Percentiles rank a stretch among this genome's conserved stretches.
These are phyloP conservation scores for Botrytis sinoallii DNA, from an alignment of 2,329 filamentous ascomycete genomes.

Conservation along the genomic window DNA sequence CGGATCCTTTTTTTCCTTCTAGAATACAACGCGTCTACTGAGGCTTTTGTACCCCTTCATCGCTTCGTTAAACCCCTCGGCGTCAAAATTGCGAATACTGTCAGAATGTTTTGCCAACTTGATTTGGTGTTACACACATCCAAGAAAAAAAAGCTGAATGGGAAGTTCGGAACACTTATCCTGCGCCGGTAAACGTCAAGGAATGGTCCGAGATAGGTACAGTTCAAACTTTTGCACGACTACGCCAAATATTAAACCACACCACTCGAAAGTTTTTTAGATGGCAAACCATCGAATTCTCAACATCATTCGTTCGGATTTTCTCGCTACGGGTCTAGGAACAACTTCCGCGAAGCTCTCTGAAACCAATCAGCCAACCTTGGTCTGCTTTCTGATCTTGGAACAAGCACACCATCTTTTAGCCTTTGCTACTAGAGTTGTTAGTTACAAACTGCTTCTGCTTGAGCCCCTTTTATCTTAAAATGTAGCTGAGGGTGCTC, in stretches of 20 bases:
- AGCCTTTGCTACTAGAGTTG: neutral
- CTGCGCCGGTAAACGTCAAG: slow-evolving; percentile 1
- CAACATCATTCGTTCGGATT: slow-evolving; percentile 5
- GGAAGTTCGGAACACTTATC: slow-evolving; percentile 3
- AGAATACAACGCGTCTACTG: neutral
- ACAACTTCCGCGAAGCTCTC: slow-evolving; percentile 12
- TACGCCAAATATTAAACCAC: slow-evolving; percentile 2
- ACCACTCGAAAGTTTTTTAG: slow-evolving; percentile 2
- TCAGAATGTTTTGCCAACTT: neutral
- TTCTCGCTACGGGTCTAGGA: slow-evolving; percentile 4
- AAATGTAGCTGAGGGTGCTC: slow-evolving; percentile 6
- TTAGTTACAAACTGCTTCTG: slow-evolving; percentile 1
- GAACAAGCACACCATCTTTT: neutral
- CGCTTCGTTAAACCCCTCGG: slow-evolving; percentile 3
- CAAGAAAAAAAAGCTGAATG: neutral
- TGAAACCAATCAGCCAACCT: slow-evolving; percentile 1
- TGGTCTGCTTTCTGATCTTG: slow-evolving; percentile 4
- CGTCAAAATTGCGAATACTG: neutral
- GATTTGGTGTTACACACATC: neutral
- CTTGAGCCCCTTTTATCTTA: slow-evolving; percentile 14
- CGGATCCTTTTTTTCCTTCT: slow-evolving; percentile 2
- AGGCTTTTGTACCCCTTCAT: neutral
- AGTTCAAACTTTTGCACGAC: slow-evolving; percentile 2
- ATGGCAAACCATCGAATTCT: neutral
- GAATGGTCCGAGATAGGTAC: neutral